Percentiles rank a stretch among this genome's conserved stretches.
These are phyloP conservation scores for Ampelocalamus luodianensis DNA, from an alignment of 176 grass and related monocot genomes.

Conservation along the genomic window DNA sequence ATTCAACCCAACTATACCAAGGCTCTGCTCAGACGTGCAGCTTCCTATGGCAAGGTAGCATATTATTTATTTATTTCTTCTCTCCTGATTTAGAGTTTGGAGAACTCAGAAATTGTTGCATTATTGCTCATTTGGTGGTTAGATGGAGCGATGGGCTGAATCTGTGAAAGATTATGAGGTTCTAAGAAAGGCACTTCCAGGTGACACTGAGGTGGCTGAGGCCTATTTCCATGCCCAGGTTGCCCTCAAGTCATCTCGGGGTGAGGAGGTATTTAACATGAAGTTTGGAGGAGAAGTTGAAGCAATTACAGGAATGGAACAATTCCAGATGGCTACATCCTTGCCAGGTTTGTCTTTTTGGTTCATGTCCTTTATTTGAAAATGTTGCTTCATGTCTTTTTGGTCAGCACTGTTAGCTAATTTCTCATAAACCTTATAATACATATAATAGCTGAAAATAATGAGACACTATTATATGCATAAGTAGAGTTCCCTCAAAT, in stretches of 20 bases:
- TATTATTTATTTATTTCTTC: background rate
- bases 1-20: constrained; percentile 93
- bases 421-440: background rate
- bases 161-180: constrained; percentile 86
- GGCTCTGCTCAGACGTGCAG: constrained; percentile 92
- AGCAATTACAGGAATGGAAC: constrained; percentile 72
- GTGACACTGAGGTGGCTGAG: constrained; percentile 84
- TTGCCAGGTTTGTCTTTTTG: constrained; percentile 78
- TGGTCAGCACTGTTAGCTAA: background rate
- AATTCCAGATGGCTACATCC: constrained; percentile 77
- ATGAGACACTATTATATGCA: background rate
- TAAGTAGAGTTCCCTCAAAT: background rate
- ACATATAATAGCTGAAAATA: constrained; percentile 1
- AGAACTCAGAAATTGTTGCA: background rate
- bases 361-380: background rate
- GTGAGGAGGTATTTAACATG: constrained; percentile 85
- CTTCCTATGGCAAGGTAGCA: constrained; percentile 81
- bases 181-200: constrained; percentile 80
- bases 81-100: constrained; percentile 26
- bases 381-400: background rate
- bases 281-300: constrained; percentile 98
- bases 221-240: constrained; percentile 89
- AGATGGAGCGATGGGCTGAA: constrained; percentile 89
- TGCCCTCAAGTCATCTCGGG: constrained; percentile 82
- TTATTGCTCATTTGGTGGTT: constrained; percentile 42